Base-by-base conservation (phyloP, 2,329 filamentous ascomycete species). In the Talaromyces sp. region DNA sequence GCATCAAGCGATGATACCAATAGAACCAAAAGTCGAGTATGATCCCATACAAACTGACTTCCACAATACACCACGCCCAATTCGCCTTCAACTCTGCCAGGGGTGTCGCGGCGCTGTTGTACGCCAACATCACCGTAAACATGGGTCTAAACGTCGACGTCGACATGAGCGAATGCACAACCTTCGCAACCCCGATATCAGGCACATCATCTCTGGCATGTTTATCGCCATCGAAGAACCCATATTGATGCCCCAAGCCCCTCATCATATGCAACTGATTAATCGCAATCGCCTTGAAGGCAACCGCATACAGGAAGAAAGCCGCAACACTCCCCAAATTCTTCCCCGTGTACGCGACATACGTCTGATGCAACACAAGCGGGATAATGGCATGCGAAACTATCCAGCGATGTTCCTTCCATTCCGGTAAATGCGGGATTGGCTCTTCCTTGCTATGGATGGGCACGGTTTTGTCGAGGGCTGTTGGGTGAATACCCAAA, bases 21-120 rank as follows among this genome's bases (percentile, higher is more conserved):
- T 81, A 81, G 69, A 80, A 81, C 76, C 77, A 81, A 53, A 79
- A 78, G 67, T 80, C 79, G 5, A 81, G 71, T 11, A 80, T 69
- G 60, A 80, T 69, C 11, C 72, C 72, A 66, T 81, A 81, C 6
- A 79, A 60, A 15, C 74, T 74, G 6, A 78, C 69, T 51, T 79
- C 74, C n/a, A 80, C 22, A 0, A 74, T 68, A 1, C 78, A 70
- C 73, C 76, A 76, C 13, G 64, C 65, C 72, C 75, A 77, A 47
- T 69, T 72, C 38, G 72, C 63, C 10, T 8, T 19, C n/a, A 63
- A 19, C 38, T 43, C 51, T 17, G 69, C 67, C 5, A 58, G 31
- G 1, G 73, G 73, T 0, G 70, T 61, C 49, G 65, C 67, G 19
- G 56, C 54, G 1, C 51, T 36, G 19, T 63, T 61, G 65, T 73